These are phyloP conservation scores for Blastobotrys chiropterorum DNA, from an alignment of 805 yeast genomes.

Conservation along the genomic window DNA sequence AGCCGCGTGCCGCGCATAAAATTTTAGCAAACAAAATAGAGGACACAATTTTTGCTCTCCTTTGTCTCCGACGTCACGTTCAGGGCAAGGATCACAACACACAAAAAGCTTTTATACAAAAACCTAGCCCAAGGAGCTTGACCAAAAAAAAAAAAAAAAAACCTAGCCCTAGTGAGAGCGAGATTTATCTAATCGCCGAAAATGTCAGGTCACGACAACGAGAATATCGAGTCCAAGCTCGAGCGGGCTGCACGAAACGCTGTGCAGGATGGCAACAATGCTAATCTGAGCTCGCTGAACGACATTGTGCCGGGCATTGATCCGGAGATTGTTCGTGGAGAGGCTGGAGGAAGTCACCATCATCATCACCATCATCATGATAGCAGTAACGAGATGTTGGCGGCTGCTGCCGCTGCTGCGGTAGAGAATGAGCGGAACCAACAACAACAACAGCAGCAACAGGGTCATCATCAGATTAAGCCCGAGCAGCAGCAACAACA, in stretches of 20 bases:
- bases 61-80: neutral
- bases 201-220: neutral
- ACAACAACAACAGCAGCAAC: conserved; percentile 10
- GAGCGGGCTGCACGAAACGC: neutral
- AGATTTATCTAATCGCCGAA: neutral
- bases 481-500: conserved; percentile 7
- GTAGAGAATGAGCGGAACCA: conserved; percentile 4
- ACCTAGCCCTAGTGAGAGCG: neutral
- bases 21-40: neutral
- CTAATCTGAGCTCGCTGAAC: neutral
- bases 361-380: neutral
- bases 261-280: neutral
- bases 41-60: neutral
- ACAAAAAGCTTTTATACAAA: neutral
- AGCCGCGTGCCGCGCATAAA: neutral
- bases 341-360: conserved; percentile 3
- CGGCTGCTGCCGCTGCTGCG: conserved; percentile 1
- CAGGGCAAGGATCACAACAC: neutral
- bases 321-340: conserved; percentile 30
- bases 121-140: neutral
- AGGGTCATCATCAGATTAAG: conserved; percentile 3
- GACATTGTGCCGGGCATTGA: conserved; percentile 21
- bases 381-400: neutral
- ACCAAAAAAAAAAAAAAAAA: too few relatives aligned
- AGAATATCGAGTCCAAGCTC: neutral